Conservation (phyloP, 345 rosid genomes). For the Carallia brachiata region DNA sequence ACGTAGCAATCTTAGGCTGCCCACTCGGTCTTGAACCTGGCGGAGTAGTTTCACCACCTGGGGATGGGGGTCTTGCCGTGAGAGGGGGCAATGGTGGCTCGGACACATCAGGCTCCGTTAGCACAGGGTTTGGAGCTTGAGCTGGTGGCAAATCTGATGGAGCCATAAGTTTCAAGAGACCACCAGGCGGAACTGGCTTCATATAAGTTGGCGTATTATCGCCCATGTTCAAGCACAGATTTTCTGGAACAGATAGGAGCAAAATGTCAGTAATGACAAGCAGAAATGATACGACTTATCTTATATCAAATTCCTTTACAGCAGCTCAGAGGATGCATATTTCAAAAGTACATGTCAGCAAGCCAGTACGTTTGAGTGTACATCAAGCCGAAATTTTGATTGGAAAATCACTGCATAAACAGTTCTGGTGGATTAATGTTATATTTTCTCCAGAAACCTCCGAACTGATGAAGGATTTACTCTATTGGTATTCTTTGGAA, state of each 20-base stretch:
- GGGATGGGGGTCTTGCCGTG: slow-evolving; percentile 15
- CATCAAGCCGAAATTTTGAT: not conserved
- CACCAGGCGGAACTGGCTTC: slow-evolving; percentile 51
- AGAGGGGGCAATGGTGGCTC: slow-evolving; percentile 67
- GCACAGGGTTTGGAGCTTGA: slow-evolving; percentile 60
- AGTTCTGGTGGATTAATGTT: too few species aligned
- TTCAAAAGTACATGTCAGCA: not conserved
- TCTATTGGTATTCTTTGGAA: not conserved
- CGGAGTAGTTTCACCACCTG: slow-evolving; percentile 22
- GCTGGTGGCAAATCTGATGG: slow-evolving; percentile 41
- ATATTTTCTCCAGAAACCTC: too few species aligned
- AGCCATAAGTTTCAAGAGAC: slow-evolving; percentile 33
- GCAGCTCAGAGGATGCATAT: not conserved
- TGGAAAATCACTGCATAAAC: too few species aligned
- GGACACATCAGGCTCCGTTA: slow-evolving; percentile 47
- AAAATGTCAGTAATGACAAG: not conserved
- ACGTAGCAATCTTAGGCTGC: slow-evolving; percentile 38
- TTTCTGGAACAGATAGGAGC: slow-evolving; percentile 40
- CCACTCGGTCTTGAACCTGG: slow-evolving; percentile 40
- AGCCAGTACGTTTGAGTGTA: not conserved
- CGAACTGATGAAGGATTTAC: not conserved
- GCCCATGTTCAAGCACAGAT: slow-evolving; percentile 43
- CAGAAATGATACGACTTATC: not conserved
- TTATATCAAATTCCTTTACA: not conserved
- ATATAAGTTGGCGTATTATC: slow-evolving; percentile 40